phyloP scores from a whole-genome alignment of 2,329 filamentous ascomycete species.

The Phyllosticta citriasiana region DNA sequence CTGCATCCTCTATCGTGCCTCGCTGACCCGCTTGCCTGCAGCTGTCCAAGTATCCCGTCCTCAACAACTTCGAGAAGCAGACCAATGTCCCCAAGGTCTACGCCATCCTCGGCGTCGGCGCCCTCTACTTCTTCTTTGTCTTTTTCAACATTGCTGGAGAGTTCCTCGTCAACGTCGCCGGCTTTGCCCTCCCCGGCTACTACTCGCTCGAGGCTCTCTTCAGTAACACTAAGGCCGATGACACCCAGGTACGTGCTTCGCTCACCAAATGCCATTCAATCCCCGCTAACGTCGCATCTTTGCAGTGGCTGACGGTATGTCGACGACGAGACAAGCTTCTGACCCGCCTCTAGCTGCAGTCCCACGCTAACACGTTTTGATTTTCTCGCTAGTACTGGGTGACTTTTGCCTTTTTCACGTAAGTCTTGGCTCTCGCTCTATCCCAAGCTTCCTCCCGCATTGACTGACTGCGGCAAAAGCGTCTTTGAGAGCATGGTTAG shows the following conservation, averaged over 20 bases:
- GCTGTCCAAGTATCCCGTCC: conserved; percentile 75
- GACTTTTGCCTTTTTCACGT: conserved; percentile 71
- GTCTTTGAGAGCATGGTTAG: conserved; percentile 74
- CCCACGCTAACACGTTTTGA: background rate
- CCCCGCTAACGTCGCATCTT: conserved; percentile 1
- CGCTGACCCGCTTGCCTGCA: conserved; percentile 25
- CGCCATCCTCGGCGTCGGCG: conserved; percentile 62
- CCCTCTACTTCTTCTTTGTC: conserved; percentile 82
- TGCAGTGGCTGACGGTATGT: conserved; percentile 52
- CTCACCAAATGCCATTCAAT: conserved; percentile 19
- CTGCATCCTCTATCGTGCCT: background rate
- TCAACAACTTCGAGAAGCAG: conserved; percentile 81
- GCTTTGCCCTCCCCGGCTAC: conserved; percentile 74
- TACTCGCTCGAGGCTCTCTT: conserved; percentile 76
- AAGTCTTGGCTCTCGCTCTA: conserved; percentile 20
- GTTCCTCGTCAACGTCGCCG: conserved; percentile 77
- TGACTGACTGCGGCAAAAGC: conserved; percentile 27
- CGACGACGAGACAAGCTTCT: background rate
- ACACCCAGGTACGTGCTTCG: conserved; percentile 59
- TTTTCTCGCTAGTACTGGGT: conserved; percentile 61
- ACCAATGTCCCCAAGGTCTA: conserved; percentile 78
- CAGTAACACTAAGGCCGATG: conserved; percentile 59
- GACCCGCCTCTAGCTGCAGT: background rate
- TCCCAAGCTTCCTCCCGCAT: background rate
- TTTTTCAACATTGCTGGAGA: conserved; percentile 87